These are phyloP conservation scores for Botryosphaeria dothidea DNA, from an alignment of 2,329 filamentous ascomycete species.

Conservation along the genomic window DNA sequence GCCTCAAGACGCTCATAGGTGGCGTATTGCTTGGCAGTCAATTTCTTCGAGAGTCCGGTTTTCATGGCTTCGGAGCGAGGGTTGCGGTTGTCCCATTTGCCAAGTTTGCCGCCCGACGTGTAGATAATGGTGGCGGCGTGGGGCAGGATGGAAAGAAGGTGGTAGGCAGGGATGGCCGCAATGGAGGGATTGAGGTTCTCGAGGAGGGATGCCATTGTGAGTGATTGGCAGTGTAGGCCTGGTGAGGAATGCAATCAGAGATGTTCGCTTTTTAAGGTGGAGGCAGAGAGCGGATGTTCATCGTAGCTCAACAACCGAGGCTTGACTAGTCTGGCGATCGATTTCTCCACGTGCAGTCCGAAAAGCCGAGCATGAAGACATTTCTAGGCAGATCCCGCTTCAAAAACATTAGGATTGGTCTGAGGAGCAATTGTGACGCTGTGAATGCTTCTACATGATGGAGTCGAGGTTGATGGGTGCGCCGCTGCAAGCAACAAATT, in stretches of 20 bases:
- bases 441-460: too few species aligned
- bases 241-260: too few species aligned
- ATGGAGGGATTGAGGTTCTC: conserved; percentile 41
- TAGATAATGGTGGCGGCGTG: conserved; percentile 41
- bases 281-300: background rate
- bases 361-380: background rate
- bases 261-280: background rate
- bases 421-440: too few species aligned
- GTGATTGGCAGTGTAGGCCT: background rate
- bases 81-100: conserved; percentile 45
- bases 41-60: conserved; percentile 37
- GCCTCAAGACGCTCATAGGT: conserved; percentile 47
- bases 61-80: conserved; percentile 40
- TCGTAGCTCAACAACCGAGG: background rate
- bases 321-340: background rate
- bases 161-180: conserved; percentile 48
- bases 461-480: too few species aligned
- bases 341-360: background rate
- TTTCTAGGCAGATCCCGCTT: background rate
- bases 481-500: too few species aligned
- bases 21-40: conserved; percentile 39
- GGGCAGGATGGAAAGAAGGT: conserved; percentile 42
- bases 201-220: conserved; percentile 11
- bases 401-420: too few species aligned
- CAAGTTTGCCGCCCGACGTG: conserved; percentile 37